Evolutionary conservation across 345 rosid genomes (phyloP).

Genomic region (Bruguiera gymnorhiza): DNA sequence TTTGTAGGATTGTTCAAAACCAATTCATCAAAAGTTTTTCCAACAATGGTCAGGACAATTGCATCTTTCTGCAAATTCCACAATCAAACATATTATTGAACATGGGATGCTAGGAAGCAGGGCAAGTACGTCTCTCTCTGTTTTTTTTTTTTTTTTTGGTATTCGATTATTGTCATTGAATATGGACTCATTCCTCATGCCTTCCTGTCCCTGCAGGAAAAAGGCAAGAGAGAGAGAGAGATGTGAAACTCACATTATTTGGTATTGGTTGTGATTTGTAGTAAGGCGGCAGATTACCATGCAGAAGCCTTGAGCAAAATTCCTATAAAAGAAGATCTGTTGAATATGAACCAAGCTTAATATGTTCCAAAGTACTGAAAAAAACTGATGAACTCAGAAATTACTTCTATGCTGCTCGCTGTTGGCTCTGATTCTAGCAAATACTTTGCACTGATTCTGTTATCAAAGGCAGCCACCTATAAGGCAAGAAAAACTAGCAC

Average conservation of each 20-base stretch:
- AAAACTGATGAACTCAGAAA: slow-evolving; percentile 8
- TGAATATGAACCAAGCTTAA: slow-evolving; percentile 4
- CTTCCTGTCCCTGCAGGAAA: neutral
- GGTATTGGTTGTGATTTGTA: slow-evolving; percentile 79
- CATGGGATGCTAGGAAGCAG: neutral
- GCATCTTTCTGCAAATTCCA: slow-evolving; percentile 52
- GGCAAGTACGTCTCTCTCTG: too few relatives aligned
- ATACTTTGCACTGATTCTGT: slow-evolving; percentile 55
- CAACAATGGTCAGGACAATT: slow-evolving; percentile 53
- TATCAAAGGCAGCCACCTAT: slow-evolving; percentile 86
- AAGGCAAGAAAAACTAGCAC: slow-evolving; percentile 15
- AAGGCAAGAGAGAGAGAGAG: neutral
- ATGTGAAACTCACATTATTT: slow-evolving; percentile 55
- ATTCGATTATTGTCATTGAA: too few relatives aligned
- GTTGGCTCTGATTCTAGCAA: slow-evolving; percentile 64
- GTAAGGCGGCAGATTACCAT: slow-evolving; percentile 51
- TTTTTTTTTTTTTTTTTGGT: too few relatives aligned
- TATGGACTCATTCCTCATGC: neutral
- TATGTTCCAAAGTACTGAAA: slow-evolving; percentile 5
- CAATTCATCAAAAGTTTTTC: slow-evolving; percentile 77
- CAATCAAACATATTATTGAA: neutral
- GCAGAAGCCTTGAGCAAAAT: slow-evolving; percentile 57
- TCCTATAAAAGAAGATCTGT: slow-evolving; percentile 42
- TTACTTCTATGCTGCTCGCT: slow-evolving; percentile 68
- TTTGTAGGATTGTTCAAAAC: slow-evolving; percentile 63